phyloP scores from a whole-genome alignment of 441 rosid species.

The Metrosideros polymorpha region DNA sequence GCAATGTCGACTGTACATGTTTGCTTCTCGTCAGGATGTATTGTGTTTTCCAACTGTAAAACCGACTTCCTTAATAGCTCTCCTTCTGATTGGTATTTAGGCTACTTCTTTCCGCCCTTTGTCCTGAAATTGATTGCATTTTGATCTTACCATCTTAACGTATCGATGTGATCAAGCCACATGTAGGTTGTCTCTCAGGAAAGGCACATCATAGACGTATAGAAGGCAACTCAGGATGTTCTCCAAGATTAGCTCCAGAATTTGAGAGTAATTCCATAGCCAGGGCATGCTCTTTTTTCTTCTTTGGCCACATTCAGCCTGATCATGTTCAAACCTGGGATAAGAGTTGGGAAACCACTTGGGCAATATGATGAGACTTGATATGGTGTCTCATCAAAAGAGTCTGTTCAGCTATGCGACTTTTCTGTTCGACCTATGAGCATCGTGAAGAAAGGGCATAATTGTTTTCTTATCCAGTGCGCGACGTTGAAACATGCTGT shows the following conservation, averaged over 20 bases:
- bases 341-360: neutral
- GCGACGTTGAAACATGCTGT: neutral
- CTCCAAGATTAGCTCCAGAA: neutral
- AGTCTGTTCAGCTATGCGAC: neutral
- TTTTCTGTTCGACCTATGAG: neutral
- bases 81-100: neutral
- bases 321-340: neutral
- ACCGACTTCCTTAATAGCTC: neutral
- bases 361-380: neutral
- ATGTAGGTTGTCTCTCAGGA: neutral
- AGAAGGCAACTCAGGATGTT: neutral
- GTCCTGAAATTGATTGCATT: neutral
- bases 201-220: neutral
- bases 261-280: neutral
- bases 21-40: neutral
- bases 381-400: neutral
- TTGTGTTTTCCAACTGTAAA: neutral
- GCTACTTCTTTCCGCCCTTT: neutral
- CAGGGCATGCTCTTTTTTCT: neutral
- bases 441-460: neutral
- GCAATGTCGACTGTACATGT: neutral
- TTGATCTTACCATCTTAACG: neutral
- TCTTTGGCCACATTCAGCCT: neutral
- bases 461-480: neutral
- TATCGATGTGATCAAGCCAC: neutral